Percentiles rank a stretch among this genome's conserved stretches.
Evolutionary conservation across 2,329 filamentous ascomycete genomes (phyloP).

Genomic region (Cordyceps sp.): DNA sequence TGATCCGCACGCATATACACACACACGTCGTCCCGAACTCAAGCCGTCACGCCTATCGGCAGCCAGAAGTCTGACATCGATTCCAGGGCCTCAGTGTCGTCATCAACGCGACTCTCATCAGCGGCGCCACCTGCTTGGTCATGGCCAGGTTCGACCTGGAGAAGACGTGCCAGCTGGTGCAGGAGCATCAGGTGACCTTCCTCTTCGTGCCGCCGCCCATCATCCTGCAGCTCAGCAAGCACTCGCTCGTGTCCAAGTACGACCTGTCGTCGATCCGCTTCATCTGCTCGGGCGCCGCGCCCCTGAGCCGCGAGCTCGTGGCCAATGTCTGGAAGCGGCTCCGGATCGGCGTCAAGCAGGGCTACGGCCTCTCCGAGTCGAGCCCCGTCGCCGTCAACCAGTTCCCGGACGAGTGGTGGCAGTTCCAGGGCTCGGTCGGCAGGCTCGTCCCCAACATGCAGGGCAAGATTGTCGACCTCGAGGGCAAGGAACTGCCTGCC

Average conservation of each 20-base stretch:
- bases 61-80: background rate
- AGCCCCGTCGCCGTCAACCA: constrained; percentile 64
- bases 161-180: constrained; percentile 59
- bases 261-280: constrained; percentile 65
- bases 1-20: background rate
- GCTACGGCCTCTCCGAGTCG: constrained; percentile 81
- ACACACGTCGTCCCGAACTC: background rate
- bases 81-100: constrained; percentile 15
- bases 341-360: constrained; percentile 73
- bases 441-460: constrained; percentile 62
- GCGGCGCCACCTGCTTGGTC: constrained; percentile 58
- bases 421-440: constrained; percentile 63
- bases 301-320: constrained; percentile 65
- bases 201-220: constrained; percentile 75
- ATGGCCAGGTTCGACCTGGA: constrained; percentile 64
- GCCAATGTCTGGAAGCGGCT: constrained; percentile 59
- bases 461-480: constrained; percentile 60
- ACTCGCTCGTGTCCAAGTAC: constrained; percentile 63
- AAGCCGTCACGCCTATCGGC: background rate
- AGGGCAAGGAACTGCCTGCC: constrained; percentile 35
- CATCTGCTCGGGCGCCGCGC: constrained; percentile 78
- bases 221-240: constrained; percentile 63
- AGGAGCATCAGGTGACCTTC: constrained; percentile 60
- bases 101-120: constrained; percentile 19
- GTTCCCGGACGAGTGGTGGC: constrained; percentile 59